Conservation (phyloP, 2,329 filamentous ascomycete genomes). For the Exophiala alcalophila region DNA sequence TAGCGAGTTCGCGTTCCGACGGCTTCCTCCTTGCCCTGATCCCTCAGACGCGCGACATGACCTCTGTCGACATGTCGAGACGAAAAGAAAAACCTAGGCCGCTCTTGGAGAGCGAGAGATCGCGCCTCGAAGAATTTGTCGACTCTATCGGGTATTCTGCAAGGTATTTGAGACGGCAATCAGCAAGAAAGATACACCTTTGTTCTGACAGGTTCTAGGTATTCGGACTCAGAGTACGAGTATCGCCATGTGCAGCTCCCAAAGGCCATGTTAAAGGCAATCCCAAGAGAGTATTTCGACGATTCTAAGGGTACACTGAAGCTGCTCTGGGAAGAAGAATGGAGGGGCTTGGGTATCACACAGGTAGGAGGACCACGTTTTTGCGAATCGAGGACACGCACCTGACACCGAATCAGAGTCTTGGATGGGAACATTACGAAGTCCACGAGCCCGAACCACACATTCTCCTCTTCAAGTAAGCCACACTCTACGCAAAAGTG, state of each 20-base stretch:
- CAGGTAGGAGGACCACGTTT: conserved; percentile 59
- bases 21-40: neutral
- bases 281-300: conserved; percentile 93
- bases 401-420: conserved; percentile 60
- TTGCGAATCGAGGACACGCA: neutral
- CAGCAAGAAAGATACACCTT: neutral
- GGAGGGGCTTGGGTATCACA: conserved; percentile 94
- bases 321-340: conserved; percentile 96
- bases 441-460: conserved; percentile 98
- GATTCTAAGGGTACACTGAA: conserved; percentile 86
- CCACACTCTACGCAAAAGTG: neutral
- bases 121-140: conserved; percentile 83
- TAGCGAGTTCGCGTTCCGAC: no score
- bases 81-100: conserved; percentile 83
- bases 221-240: conserved; percentile 88
- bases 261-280: conserved; percentile 96
- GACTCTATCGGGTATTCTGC: conserved; percentile 95
- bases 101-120: conserved; percentile 75
- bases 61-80: conserved; percentile 72
- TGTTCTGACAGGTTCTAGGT: conserved; percentile 54
- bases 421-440: conserved; percentile 99
- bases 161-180: conserved; percentile 66
- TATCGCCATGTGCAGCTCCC: conserved; percentile 97
- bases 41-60: conserved; percentile 15
- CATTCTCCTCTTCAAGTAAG: conserved; percentile 97